Evolutionary conservation across 148 eudicot genomes (phyloP).

Genomic region (Rhododendron ovatum): DNA sequence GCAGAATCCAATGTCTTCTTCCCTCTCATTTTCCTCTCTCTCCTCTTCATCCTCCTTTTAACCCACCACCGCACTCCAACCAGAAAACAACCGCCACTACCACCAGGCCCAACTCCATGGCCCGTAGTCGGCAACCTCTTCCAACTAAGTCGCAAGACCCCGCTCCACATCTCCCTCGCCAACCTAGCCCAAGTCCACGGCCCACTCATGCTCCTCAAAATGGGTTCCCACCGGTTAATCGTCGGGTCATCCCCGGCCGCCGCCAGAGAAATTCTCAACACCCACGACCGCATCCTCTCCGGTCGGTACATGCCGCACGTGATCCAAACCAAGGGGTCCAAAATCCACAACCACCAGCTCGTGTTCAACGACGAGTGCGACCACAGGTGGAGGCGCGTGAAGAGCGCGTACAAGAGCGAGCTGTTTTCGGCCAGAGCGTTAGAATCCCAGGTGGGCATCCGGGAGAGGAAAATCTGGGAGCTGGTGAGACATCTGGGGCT

Average conservation of each 20-base stretch:
- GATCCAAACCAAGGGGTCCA: background rate
- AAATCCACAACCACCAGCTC: too few relatives aligned
- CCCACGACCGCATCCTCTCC: constrained; percentile 17
- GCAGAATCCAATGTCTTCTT: background rate
- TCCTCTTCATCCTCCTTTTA: background rate
- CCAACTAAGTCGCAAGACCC: background rate
- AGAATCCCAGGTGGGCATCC: constrained; percentile 1
- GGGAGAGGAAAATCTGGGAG: constrained; percentile 6
- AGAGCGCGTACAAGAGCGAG: background rate
- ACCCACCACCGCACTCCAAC: background rate
- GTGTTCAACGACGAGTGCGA: too few relatives aligned
- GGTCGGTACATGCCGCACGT: background rate
- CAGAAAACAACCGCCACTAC: constrained; percentile 5
- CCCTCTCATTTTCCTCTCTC: background rate
- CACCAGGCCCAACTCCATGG: constrained; percentile 24
- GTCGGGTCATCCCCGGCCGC: constrained; percentile 15
- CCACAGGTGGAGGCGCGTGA: background rate
- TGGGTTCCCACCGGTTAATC: constrained; percentile 3
- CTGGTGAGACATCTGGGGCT: background rate
- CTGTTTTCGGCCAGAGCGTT: constrained; percentile 3
- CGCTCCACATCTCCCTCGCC: background rate
- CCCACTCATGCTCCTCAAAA: constrained; percentile 16
- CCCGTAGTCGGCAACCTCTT: constrained; percentile 22
- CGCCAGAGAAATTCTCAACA: constrained; percentile 14
- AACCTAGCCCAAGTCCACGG: constrained; percentile 19